Evolutionary conservation across 805 yeast genomes (phyloP).

Genomic region (Wickerhamomyces bisporus): DNA sequence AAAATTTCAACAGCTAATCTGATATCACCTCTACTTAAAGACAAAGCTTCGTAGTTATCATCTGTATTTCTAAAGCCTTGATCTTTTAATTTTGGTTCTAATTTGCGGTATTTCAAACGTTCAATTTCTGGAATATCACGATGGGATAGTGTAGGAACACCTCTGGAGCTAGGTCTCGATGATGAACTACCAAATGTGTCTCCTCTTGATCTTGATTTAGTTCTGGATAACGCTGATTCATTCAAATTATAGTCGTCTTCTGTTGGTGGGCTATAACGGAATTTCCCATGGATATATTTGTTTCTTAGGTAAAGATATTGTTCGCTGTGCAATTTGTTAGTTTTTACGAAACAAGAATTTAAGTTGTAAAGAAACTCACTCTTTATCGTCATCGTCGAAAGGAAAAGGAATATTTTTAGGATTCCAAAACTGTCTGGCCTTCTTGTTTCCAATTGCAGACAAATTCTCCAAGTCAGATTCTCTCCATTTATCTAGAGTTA

Average conservation of each 20-base stretch:
- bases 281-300: constrained; percentile 64
- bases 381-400: constrained; percentile 67
- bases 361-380: constrained; percentile 5
- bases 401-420: constrained; percentile 65
- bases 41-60: constrained; percentile 57
- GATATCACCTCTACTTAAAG: constrained; percentile 53
- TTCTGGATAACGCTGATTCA: background rate
- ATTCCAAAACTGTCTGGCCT: constrained; percentile 61
- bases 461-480: constrained; percentile 44
- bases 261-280: constrained; percentile 27
- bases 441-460: constrained; percentile 52
- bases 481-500: constrained; percentile 70
- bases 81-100: constrained; percentile 42
- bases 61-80: constrained; percentile 58
- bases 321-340: constrained; percentile 12
- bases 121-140: constrained; percentile 52
- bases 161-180: constrained; percentile 12
- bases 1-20: constrained; percentile 55
- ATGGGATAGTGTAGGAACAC: constrained; percentile 40
- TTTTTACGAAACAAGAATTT: too few species aligned
- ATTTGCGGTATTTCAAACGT: constrained; percentile 43
- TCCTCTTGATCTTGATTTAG: constrained; percentile 2
- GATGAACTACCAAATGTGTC: constrained; percentile 2
- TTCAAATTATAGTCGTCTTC: constrained; percentile 26
- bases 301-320: constrained; percentile 58